phyloP scores from a whole-genome alignment of 1,139 yeast genomes.

The Lizanozyma gosingica region DNA sequence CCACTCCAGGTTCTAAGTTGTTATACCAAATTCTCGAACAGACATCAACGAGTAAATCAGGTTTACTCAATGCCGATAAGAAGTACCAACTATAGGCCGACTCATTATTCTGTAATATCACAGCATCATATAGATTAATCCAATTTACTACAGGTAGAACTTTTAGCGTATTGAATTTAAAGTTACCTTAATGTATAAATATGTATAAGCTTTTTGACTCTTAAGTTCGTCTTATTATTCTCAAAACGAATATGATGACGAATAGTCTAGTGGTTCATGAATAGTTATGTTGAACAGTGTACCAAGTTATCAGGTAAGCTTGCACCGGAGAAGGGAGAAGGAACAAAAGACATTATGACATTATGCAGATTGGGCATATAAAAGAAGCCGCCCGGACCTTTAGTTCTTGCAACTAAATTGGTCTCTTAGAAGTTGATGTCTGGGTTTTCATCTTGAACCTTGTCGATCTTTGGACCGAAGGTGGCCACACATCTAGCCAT shows the following conservation, averaged over 20 bases:
- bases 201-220: not conserved
- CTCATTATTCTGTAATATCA: not conserved
- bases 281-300: not conserved
- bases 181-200: not conserved
- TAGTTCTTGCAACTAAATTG: no score
- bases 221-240: no score
- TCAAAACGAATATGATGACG: no score
- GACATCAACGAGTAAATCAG: not conserved
- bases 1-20: not conserved
- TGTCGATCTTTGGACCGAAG: conserved; percentile 59
- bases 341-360: not conserved
- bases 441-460: conserved; percentile 43
- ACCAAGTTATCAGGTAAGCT: not conserved
- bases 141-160: no score
- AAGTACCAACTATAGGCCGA: not conserved
- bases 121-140: no score
- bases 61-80: not conserved
- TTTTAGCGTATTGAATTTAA: not conserved
- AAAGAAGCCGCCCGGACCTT: no score
- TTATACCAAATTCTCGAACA: not conserved
- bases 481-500: conserved; percentile 77
- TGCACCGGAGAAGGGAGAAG: not conserved
- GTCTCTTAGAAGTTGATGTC: conserved; percentile 7
- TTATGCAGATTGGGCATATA: not conserved
- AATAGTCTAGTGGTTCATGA: not conserved